Evolutionary conservation across 2,329 filamentous ascomycete species (phyloP), one percentile per base, ranked within the genome.

Genomic region (Arthroderma sp.): DNA sequence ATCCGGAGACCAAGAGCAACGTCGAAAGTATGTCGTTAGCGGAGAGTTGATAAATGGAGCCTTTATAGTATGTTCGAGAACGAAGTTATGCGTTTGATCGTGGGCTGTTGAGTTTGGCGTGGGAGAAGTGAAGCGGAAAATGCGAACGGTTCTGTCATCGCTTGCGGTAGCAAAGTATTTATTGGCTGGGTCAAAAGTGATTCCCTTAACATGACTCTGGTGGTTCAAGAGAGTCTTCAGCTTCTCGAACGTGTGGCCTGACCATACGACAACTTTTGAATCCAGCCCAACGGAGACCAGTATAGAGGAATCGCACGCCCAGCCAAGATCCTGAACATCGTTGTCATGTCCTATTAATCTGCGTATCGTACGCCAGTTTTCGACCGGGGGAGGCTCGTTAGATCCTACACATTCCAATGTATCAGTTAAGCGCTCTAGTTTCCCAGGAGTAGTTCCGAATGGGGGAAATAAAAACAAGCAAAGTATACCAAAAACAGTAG

Each of bases 111-210:
- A 86, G 61, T 94, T 95, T 6, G 91, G 85, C 1, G 82, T 77
- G 0, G 91, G 88, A 1, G 89, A 83, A 2, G 85, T 94, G 63
- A 95, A 98, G 48, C 88, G 80, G 65, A 94, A 96, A 56, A 98
- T 86, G 62, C 94, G 94, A 65, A 98, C 94, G 2, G 87, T 89
- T 48, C 91, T 80, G 64, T 98, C 91, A 62, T 98, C 91, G 66
- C 87, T 94, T 2, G 93, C 88, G 0, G 93, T 98, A 10, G 93
- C 91, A 65, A 98, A 98, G 70, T 94, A 98, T 62, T 96, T 98
- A 69, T 96, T 96, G 36, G 91, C 91, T 0, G 91, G 91, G 60
- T 98, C 91, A 59, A 98, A 98, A 0, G 89, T 94, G 56, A 98
- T 93, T 50, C 93, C 91, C 64, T 98, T 98, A 68, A 98, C 91